These are phyloP conservation scores for Alnus rubra DNA, from an alignment of 306 rosid genomes.

Conservation along the genomic window DNA sequence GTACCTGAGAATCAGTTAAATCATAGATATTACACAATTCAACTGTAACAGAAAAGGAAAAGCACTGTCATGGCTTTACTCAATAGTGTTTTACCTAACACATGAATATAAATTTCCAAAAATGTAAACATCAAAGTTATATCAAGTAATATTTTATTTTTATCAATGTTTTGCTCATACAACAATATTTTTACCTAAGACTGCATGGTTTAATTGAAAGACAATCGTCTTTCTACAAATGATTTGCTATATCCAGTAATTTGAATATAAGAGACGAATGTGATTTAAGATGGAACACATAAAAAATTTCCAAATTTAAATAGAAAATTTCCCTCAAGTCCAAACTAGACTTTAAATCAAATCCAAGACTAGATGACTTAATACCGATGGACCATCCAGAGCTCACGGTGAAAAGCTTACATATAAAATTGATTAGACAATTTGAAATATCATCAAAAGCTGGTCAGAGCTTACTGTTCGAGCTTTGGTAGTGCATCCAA, in stretches of 20 bases:
- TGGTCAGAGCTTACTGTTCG: conserved; percentile 66
- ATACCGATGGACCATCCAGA: background rate
- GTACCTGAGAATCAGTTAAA: conserved; percentile 55
- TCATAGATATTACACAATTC: conserved; percentile 3
- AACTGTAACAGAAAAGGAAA: background rate
- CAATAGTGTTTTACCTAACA: background rate
- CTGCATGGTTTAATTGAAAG: background rate
- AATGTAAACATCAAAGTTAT: background rate
- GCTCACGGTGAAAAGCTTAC: background rate
- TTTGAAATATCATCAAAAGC: conserved; percentile 9
- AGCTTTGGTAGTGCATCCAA: conserved; percentile 83
- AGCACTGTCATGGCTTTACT: background rate
- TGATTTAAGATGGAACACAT: background rate
- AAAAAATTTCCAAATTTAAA: background rate
- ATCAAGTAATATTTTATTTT: background rate
- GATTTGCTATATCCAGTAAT: background rate
- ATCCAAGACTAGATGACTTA: background rate
- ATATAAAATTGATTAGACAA: conserved; percentile 6
- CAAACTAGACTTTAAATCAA: background rate
- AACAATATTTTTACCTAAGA: background rate
- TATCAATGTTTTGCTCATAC: background rate
- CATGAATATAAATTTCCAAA: background rate
- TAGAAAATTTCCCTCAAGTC: background rate
- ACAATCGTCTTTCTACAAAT: background rate
- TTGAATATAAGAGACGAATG: background rate